A percentile compares a stretch with the other conserved stretches of the same genome.
phyloP scores from a whole-genome alignment of 371 early-diverging fungal species.

The Rhizopus arrhizus region DNA sequence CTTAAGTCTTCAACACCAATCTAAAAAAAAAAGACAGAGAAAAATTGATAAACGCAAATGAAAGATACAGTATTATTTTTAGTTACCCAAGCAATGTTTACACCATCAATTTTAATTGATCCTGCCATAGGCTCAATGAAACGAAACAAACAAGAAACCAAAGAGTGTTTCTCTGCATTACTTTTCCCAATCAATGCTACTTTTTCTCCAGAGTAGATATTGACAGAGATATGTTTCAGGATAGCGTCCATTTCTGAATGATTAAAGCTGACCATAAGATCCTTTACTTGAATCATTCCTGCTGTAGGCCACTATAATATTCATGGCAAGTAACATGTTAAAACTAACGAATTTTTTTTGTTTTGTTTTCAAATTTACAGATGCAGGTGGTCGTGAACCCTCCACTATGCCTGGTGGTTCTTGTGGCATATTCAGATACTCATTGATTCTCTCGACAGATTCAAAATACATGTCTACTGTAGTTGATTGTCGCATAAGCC shows the following conservation, averaged over 20 bases:
- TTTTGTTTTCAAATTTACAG: constrained; percentile 35
- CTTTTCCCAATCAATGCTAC: constrained; percentile 77
- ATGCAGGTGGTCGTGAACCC: constrained; percentile 58
- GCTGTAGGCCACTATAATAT: constrained; percentile 70
- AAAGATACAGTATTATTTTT: not conserved
- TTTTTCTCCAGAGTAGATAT: constrained; percentile 63
- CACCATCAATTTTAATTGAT: constrained; percentile 72
- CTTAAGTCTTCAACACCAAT: constrained; percentile 75
- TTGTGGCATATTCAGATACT: constrained; percentile 73
- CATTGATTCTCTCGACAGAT: constrained; percentile 78
- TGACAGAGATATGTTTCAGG: constrained; percentile 60
- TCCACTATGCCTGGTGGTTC: constrained; percentile 69
- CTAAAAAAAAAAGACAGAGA: constrained; percentile 4
- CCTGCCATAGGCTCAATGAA: constrained; percentile 75
- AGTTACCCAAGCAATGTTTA: constrained; percentile 67
- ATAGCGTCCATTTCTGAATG: constrained; percentile 59
- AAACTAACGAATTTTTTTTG: not conserved
- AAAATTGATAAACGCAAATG: not conserved
- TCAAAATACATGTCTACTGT: constrained; percentile 86
- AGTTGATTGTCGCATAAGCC: constrained; percentile 80
- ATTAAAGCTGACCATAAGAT: constrained; percentile 59
- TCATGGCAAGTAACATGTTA: too few species aligned
- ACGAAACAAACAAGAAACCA: constrained; percentile 74
- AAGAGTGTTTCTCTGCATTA: constrained; percentile 74
- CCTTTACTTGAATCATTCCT: constrained; percentile 67